These are phyloP conservation scores for Lasiodiplodia sp. DNA, from an alignment of 2,329 filamentous ascomycete genomes.

Conservation along the genomic window DNA sequence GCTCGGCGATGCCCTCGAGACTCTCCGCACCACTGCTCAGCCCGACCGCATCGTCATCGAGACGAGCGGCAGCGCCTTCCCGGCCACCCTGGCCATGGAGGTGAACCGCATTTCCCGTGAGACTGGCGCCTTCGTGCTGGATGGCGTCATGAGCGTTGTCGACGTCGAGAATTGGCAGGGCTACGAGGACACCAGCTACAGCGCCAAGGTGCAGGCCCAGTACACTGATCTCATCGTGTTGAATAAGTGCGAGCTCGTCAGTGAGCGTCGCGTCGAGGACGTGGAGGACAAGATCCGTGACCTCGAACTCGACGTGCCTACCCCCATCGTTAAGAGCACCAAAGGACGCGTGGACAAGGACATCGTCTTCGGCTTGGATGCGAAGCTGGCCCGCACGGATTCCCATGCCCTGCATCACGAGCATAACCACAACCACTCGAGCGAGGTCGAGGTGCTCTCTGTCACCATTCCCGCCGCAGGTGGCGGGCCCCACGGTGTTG, in stretches of 20 bases:
- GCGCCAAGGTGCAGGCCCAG: slow-evolving; percentile 83
- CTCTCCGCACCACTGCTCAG: slow-evolving; percentile 67
- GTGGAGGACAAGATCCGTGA: slow-evolving; percentile 82
- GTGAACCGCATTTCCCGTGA: slow-evolving; percentile 80
- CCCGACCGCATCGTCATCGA: slow-evolving; percentile 94
- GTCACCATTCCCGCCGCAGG: slow-evolving; percentile 67
- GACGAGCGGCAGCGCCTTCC: slow-evolving; percentile 83
- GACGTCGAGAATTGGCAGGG: slow-evolving; percentile 96
- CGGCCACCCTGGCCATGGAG: slow-evolving; percentile 89
- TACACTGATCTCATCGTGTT: slow-evolving; percentile 92
- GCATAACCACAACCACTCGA: slow-evolving; percentile 66
- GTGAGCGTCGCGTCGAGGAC: slow-evolving; percentile 77
- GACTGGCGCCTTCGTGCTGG: slow-evolving; percentile 74
- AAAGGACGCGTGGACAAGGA: slow-evolving; percentile 80
- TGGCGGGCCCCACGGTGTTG: slow-evolving; percentile 58
- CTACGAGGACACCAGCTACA: slow-evolving; percentile 90
- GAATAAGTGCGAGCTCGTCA: slow-evolving; percentile 87
- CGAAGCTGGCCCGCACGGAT: slow-evolving; percentile 68
- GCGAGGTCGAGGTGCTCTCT: slow-evolving; percentile 90
- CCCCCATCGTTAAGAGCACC: slow-evolving; percentile 84
- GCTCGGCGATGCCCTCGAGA: slow-evolving; percentile 78
- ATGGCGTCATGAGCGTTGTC: slow-evolving; percentile 88
- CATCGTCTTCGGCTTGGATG: slow-evolving; percentile 87
- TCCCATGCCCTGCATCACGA: slow-evolving; percentile 49
- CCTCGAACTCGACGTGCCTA: slow-evolving; percentile 75